A percentile compares a stretch with the other conserved stretches of the same genome.
These are phyloP conservation scores for Carpinus viminea DNA, from an alignment of 306 rosid species.

Conservation along the genomic window DNA sequence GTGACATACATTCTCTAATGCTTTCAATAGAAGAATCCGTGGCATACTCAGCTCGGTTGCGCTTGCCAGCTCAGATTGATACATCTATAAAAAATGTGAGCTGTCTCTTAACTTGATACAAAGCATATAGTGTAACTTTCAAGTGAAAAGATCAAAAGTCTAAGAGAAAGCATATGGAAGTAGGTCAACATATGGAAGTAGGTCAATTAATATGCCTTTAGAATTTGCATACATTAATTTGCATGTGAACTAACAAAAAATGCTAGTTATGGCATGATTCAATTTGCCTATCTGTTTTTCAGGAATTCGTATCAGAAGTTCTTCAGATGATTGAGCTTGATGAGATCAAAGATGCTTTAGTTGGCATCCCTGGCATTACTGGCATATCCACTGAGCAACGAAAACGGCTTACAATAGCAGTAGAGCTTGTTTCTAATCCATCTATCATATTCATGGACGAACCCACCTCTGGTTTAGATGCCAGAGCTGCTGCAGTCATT, in stretches of 20 bases:
- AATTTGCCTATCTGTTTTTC: conserved; percentile 3
- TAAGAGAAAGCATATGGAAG: not conserved
- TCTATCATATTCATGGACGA: no score
- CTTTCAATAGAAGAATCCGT: conserved; percentile 56
- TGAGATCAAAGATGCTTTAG: conserved; percentile 43
- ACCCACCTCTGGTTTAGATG: no score
- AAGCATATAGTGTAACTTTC: not conserved
- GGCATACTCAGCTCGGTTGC: conserved; percentile 61
- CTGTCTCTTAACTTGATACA: not conserved
- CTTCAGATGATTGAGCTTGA: conserved; percentile 56
- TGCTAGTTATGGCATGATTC: not conserved
- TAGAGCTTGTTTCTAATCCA: conserved; percentile 42
- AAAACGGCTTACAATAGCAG: conserved; percentile 56
- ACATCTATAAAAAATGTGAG: conserved; percentile 24
- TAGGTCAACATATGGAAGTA: no score
- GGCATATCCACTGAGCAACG: conserved; percentile 59
- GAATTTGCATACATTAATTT: not conserved
- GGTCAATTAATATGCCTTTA: not conserved
- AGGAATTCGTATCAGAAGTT: conserved; percentile 58
- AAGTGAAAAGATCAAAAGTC: no score
- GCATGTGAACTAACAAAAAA: no score
- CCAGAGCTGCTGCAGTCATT: no score
- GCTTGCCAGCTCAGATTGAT: conserved; percentile 47
- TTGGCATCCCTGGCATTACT: conserved; percentile 40
- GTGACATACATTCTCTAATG: conserved; percentile 55